Percentiles rank a stretch among this genome's conserved stretches.
Conservation (phyloP, 805 yeast species). For the Lachancea thermotolerans region DNA sequence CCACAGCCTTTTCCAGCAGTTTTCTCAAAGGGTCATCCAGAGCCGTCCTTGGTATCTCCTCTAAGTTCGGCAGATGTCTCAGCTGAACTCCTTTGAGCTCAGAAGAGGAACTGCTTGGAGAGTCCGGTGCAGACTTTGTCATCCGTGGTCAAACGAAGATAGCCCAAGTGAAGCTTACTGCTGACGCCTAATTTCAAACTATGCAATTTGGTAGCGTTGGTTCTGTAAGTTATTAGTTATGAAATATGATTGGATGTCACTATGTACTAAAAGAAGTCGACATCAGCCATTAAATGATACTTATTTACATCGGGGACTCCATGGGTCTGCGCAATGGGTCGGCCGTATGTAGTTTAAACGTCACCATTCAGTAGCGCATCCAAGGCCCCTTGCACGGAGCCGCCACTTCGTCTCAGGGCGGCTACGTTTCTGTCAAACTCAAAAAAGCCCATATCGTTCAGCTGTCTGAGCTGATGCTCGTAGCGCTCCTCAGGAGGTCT, state of each 20-base stretch:
- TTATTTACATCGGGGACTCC: no score
- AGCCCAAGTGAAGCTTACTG: not conserved
- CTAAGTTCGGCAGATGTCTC: slow-evolving; percentile 14
- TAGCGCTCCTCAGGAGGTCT: slow-evolving; percentile 79
- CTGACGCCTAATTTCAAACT: no score
- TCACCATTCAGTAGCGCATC: slow-evolving; percentile 71
- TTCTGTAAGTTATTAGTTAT: no score
- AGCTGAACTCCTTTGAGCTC: slow-evolving; percentile 1
- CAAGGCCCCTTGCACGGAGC: slow-evolving; percentile 94
- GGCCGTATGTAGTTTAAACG: slow-evolving; percentile 26
- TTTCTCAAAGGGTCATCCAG: slow-evolving; percentile 17
- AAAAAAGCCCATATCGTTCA: slow-evolving; percentile 79
- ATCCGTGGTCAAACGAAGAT: not conserved
- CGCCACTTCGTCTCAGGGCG: slow-evolving; percentile 92
- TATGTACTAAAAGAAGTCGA: slow-evolving; percentile 2
- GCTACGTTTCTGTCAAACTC: slow-evolving; percentile 89
- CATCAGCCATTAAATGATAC: not conserved
- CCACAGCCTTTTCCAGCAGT: slow-evolving; percentile 31
- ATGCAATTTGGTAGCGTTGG: no score
- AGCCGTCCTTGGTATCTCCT: slow-evolving; percentile 17
- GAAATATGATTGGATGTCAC: not conserved
- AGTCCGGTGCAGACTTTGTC: slow-evolving; percentile 2
- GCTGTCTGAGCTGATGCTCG: slow-evolving; percentile 63
- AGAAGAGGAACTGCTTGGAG: not conserved
- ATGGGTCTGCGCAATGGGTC: no score